phyloP scores from a whole-genome alignment of 2,329 filamentous ascomycete species.

The Cladorrhinum sp. region DNA sequence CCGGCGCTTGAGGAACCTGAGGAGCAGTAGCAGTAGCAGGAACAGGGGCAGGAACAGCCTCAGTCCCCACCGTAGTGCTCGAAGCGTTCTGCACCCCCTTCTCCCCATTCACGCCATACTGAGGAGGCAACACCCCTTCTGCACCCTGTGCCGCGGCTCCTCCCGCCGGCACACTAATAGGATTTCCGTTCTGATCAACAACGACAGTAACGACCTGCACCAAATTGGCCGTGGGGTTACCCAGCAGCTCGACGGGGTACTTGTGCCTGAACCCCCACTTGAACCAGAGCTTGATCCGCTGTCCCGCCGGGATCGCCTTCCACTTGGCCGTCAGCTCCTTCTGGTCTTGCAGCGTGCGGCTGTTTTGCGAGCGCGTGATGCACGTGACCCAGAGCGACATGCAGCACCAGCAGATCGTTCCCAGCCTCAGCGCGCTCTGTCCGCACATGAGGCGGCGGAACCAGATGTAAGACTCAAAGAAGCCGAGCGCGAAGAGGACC shows the following conservation, averaged over 20 bases:
- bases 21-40: not conserved
- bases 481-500: conserved; percentile 31
- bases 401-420: conserved; percentile 32
- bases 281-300: conserved; percentile 25
- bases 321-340: conserved; percentile 19
- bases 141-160: not conserved
- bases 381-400: conserved; percentile 23
- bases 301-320: conserved; percentile 15
- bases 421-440: conserved; percentile 29
- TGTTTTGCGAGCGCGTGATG: conserved; percentile 31
- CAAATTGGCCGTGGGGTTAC: conserved; percentile 1
- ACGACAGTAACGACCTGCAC: not conserved
- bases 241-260: conserved; percentile 27
- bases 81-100: not conserved
- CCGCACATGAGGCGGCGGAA: conserved; percentile 34
- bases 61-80: not conserved
- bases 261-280: conserved; percentile 25
- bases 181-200: not conserved
- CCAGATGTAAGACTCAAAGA: conserved; percentile 34
- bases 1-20: not conserved
- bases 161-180: not conserved
- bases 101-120: too few species aligned
- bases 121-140: too few species aligned
- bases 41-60: not conserved
- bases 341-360: conserved; percentile 22